Evolutionary conservation across 208 protist species (phyloP), one percentile per base, ranked within the genome.

Genomic region (Acanthamoeba sp.): DNA sequence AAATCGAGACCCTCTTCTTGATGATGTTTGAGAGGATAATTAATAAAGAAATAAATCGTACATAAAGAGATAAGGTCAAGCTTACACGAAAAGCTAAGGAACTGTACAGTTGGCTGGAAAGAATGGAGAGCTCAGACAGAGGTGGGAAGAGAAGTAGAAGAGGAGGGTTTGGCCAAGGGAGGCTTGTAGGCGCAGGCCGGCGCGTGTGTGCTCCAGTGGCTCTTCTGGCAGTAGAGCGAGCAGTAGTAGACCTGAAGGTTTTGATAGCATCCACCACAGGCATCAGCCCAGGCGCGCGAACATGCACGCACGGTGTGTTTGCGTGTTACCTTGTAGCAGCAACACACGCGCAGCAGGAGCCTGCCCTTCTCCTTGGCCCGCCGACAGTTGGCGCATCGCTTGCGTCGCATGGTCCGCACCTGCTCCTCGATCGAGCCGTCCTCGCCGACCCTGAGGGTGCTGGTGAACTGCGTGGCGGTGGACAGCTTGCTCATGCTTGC

Each of bases 191-290:
- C n/a, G n/a, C 59, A 69, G 6, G 4, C 59, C n/a, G 24, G 59
- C 14, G 24, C 59, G n/a, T 69, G 59, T 22, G n/a, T 22, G 59
- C 24, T 69, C 59, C 59, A 69, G 59, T 69, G 59, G 14, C 14
- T 69, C 59, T 69, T 69, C 59, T 69, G 59, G 59, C 59, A 69
- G 59, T 69, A 69, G 59, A 69, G 59, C 59, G 59, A 69, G 59
- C 59, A 69, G 59, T 69, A 69, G n/a, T 69, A 69, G 4, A 69
- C 59, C 59, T 69, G 59, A 9, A 34, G n/a, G 9, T 22, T 29
- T 34, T 69, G 14, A 55, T 16, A 55, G 10, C 48, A 6, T 20
- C 48, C 48, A 55, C 48, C 48, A 55, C 48, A 6, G 48, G 10
- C 48, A 55, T 55, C n/a, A n/a, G n/a, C n/a, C n/a, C n/a, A n/a